Evolutionary conservation across 495 filamentous ascomycete genomes (phyloP), one percentile per base, ranked within the genome.

Genomic region (Darksidea phi): DNA sequence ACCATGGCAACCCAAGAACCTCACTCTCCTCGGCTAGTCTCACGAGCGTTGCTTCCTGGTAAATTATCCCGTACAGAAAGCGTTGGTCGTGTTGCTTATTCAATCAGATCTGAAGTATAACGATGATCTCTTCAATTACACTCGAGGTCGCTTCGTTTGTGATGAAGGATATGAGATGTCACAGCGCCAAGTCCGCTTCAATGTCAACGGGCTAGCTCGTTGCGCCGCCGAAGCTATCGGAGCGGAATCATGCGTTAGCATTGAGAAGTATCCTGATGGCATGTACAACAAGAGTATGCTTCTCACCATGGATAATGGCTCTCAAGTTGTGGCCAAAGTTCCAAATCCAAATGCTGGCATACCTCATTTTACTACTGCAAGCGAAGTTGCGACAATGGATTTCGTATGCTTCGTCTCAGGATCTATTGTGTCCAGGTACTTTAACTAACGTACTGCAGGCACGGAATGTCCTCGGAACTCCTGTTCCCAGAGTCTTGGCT

Each of bases 351-450:
- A 60, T 49, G 62, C 62, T 25, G 62, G 62, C 12, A 0, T 48
- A 1, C 56, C 56, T 8, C 62, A 65, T 45, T 65, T 49, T 45
- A 65, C 62, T 15, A 65, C 62, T 48, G 62, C 62, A 6, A 65
- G 62, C 36, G 62, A 65, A 50, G 62, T 65, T 41, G 62, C 62
- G 23, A 65, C 62, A 25, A 59, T 65, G 49, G 49, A 65, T 13
- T 65, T 60, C 28, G 55, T 65, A 65, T 1, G 62, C 0, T 26
- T 41, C 21, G 21, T 61, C 28, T 43, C 25, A 59, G 17, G 11
- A 15, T 1, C 3, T 2, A 25, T 36, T 32, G 21, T 12, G 23
- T 52, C 24, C 18, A 54, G 17, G 6, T 50, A 41, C 21, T n/a
- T 53, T 47, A 25, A 54, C 25, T 60, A 20, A 53, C 48, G 21